Percentiles rank a stretch among this genome's conserved stretches.
Evolutionary conservation across 805 yeast species (phyloP).

Genomic region (Metschnikowia picachoensis): DNA sequence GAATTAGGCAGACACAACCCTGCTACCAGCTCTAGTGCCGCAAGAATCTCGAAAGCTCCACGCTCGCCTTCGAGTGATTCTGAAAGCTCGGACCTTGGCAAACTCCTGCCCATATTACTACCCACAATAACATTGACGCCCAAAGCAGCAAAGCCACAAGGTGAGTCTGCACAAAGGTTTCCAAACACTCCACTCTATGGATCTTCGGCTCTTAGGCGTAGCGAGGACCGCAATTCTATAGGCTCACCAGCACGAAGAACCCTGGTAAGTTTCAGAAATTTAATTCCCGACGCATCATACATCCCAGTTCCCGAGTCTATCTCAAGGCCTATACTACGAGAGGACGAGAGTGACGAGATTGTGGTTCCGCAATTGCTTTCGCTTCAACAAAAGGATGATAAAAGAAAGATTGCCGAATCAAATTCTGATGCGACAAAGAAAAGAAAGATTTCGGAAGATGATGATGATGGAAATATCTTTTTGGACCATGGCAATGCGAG

Average conservation of each 20-base stretch:
- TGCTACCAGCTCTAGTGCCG: slow-evolving; percentile 16
- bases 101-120: slow-evolving; percentile 17
- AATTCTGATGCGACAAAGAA: background rate
- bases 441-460: background rate
- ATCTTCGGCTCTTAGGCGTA: slow-evolving; percentile 3
- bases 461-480: slow-evolving; percentile 32
- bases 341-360: slow-evolving; percentile 16
- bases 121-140: slow-evolving; percentile 11
- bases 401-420: background rate
- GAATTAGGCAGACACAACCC: slow-evolving; percentile 25
- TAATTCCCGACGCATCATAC: slow-evolving; percentile 8
- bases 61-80: slow-evolving; percentile 5
- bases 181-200: slow-evolving; percentile 12
- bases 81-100: slow-evolving; percentile 8
- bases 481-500: slow-evolving; percentile 21
- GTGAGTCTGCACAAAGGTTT: slow-evolving; percentile 8
- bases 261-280: background rate
- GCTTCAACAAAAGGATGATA: background rate
- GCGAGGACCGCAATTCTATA: background rate
- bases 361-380: slow-evolving; percentile 13
- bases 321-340: background rate
- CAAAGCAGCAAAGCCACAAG: background rate
- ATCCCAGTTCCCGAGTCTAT: slow-evolving; percentile 3
- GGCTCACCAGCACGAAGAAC: slow-evolving; percentile 9
- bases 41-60: background rate